Evolutionary conservation across 179 eudicot species (phyloP).

Genomic region (Spinacia oleracea): DNA sequence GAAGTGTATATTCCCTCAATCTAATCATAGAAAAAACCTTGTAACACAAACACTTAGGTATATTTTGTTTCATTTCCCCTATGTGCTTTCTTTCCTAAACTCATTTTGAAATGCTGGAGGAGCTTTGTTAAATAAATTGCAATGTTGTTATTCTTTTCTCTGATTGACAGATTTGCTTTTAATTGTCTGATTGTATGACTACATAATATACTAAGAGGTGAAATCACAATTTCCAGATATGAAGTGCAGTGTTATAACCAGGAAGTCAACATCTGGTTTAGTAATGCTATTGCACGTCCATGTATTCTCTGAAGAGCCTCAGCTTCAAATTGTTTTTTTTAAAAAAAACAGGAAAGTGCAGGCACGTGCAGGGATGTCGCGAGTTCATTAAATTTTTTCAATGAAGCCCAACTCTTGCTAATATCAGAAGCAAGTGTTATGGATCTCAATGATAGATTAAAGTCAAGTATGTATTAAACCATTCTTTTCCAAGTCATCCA

Average conservation of each 20-base stretch:
- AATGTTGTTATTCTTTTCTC: too few species aligned
- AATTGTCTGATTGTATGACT: too few species aligned
- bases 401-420: constrained; percentile 88
- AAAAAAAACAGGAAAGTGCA: constrained; percentile 30
- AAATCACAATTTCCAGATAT: too few species aligned
- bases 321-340: constrained; percentile 31
- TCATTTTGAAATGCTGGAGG: background rate
- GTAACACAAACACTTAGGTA: background rate
- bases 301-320: constrained; percentile 69
- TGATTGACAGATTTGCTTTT: too few species aligned
- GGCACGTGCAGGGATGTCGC: constrained; percentile 62
- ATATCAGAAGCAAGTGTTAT: constrained; percentile 79
- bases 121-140: background rate
- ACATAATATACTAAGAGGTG: too few species aligned
- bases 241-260: too few species aligned
- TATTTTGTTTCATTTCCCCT: too few species aligned
- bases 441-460: constrained; percentile 76
- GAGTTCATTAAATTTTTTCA: constrained; percentile 72
- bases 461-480: too few species aligned
- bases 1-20: background rate
- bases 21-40: background rate
- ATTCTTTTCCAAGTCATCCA: too few species aligned
- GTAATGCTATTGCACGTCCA: too few species aligned
- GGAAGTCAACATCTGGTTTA: too few species aligned
- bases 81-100: background rate